phyloP scores from a whole-genome alignment of 1,284 basidiomycete species.

The Heterobasidion parviporum region DNA sequence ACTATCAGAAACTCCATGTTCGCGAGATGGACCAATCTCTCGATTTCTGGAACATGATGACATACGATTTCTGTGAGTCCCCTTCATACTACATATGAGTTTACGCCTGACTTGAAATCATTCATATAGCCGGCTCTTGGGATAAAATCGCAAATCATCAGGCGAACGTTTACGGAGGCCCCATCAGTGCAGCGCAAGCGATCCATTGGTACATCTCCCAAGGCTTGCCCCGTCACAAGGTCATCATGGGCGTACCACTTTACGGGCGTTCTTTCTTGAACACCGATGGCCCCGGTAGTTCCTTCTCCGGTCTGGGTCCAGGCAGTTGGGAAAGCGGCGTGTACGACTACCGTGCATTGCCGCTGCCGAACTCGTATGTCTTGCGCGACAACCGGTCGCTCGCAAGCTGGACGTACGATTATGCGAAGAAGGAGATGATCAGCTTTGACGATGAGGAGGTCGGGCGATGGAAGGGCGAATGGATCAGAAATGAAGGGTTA shows the following conservation, averaged over 20 bases:
- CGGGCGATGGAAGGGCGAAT: slow-evolving; percentile 64
- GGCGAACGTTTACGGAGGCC: slow-evolving; percentile 72
- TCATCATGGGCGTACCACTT: slow-evolving; percentile 85
- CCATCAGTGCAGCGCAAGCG: slow-evolving; percentile 59
- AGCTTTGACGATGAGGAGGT: slow-evolving; percentile 72
- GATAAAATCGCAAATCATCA: slow-evolving; percentile 78
- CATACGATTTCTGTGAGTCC: slow-evolving; percentile 69
- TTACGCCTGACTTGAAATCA: background rate
- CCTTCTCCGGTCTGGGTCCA: slow-evolving; percentile 71
- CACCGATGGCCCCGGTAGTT: slow-evolving; percentile 73
- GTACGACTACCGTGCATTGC: slow-evolving; percentile 76
- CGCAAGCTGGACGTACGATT: slow-evolving; percentile 74
- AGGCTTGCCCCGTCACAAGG: slow-evolving; percentile 73
- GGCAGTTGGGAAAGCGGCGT: slow-evolving; percentile 76
- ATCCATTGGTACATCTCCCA: slow-evolving; percentile 65
- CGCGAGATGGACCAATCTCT: slow-evolving; percentile 82
- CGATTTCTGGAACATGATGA: slow-evolving; percentile 98
- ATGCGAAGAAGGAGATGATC: slow-evolving; percentile 63
- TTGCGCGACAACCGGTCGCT: slow-evolving; percentile 47
- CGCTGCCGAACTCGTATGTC: slow-evolving; percentile 57
- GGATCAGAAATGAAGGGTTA: slow-evolving; percentile 62
- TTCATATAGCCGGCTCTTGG: slow-evolving; percentile 73
- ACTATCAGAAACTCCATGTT: slow-evolving; percentile 75
- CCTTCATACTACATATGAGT: slow-evolving; percentile 1
- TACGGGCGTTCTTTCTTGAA: slow-evolving; percentile 90